phyloP scores from a whole-genome alignment of 1,284 basidiomycete species.

The Sporisorium sorghi region DNA sequence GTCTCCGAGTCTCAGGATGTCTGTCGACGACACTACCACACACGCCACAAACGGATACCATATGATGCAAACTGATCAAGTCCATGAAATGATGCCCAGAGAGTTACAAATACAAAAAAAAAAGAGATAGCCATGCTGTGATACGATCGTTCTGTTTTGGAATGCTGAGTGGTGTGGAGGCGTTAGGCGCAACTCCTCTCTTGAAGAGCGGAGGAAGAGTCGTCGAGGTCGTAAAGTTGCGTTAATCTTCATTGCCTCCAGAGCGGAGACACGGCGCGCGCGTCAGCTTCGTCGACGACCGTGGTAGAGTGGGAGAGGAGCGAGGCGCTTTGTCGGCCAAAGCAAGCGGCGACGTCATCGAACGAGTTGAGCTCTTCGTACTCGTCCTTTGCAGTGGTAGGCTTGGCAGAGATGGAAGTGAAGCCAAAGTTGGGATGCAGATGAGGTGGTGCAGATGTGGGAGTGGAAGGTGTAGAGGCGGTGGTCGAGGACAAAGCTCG shows the following conservation, averaged over 20 bases:
- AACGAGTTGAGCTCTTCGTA: slow-evolving; percentile 25
- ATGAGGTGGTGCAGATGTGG: slow-evolving; percentile 10
- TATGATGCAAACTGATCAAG: slow-evolving; percentile 2
- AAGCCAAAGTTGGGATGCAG: slow-evolving; percentile 32
- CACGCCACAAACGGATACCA: background rate
- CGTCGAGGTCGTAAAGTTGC: slow-evolving; percentile 7
- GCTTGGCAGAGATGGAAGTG: slow-evolving; percentile 12
- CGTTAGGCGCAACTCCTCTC: too few relatives aligned
- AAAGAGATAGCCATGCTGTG: slow-evolving; percentile 16
- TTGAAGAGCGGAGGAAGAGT: background rate
- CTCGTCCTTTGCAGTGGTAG: background rate
- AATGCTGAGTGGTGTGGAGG: slow-evolving; percentile 3
- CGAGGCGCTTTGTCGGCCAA: slow-evolving; percentile 12
- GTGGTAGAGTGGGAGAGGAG: slow-evolving; percentile 11
- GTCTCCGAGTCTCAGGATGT: background rate
- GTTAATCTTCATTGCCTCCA: slow-evolving; percentile 24
- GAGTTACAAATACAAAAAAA: slow-evolving; percentile 29
- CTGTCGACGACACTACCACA: background rate
- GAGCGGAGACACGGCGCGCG: slow-evolving; percentile 30
- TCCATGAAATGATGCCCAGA: slow-evolving; percentile 31
- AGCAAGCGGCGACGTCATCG: slow-evolving; percentile 26
- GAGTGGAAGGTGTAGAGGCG: slow-evolving; percentile 29
- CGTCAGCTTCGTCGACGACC: slow-evolving; percentile 2
- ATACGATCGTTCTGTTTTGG: slow-evolving; percentile 4
- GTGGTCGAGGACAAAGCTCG: slow-evolving; percentile 30